Evolutionary conservation across 2,329 filamentous ascomycete species (phyloP).

Genomic region (Colletotrichum melonis): DNA sequence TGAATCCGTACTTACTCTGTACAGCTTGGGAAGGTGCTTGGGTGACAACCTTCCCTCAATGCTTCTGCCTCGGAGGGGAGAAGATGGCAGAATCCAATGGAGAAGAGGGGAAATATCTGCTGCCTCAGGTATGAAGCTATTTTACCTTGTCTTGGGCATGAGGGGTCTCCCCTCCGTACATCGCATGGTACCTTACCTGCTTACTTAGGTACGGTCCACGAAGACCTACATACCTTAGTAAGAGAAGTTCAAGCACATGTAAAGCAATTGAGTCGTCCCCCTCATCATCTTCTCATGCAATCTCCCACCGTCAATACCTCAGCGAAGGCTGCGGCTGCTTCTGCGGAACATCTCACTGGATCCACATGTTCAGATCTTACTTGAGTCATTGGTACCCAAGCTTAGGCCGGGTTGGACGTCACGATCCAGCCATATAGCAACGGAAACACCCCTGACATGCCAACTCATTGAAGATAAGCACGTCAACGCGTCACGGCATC

Average conservation of each 20-base stretch:
- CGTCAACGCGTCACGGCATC: not conserved
- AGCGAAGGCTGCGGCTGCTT: not conserved
- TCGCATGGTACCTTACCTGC: too few species aligned
- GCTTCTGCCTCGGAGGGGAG: not conserved
- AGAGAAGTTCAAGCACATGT: not conserved
- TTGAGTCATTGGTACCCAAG: not conserved
- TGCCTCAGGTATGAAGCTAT: not conserved
- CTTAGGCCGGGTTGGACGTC: too few species aligned
- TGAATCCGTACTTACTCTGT: not conserved
- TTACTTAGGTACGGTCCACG: too few species aligned
- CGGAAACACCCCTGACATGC: not conserved
- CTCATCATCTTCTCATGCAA: not conserved
- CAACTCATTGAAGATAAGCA: not conserved
- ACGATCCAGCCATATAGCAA: not conserved
- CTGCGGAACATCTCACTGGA: not conserved
- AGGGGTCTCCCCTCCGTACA: too few species aligned
- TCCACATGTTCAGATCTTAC: not conserved
- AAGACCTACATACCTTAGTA: too few species aligned
- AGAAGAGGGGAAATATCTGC: not conserved
- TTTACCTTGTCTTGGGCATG: too few species aligned
- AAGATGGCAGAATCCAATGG: not conserved
- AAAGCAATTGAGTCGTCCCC: not conserved
- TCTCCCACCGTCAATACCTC: not conserved
- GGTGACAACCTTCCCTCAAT: not conserved
- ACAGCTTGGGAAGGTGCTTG: not conserved